Evolutionary conservation across 345 rosid genomes (phyloP).

Genomic region (Sapria himalayana): DNA sequence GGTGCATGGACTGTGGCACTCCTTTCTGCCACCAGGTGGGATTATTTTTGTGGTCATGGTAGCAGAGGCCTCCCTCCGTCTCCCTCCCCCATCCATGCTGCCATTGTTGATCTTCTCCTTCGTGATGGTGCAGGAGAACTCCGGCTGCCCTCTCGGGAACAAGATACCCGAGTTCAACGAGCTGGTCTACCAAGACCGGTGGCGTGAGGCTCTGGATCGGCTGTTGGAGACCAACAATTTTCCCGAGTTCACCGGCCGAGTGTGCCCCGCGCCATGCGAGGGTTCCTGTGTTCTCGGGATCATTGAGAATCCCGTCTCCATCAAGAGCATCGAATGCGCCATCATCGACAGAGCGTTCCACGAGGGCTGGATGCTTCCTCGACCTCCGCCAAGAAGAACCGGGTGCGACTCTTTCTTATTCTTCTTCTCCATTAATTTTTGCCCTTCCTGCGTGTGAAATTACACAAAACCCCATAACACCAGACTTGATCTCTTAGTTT

Average conservation of each 20-base stretch:
- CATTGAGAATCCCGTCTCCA: slow-evolving; percentile 96
- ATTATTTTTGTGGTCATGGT: too few relatives aligned
- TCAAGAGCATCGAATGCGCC: slow-evolving; percentile 74
- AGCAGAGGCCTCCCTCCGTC: too few relatives aligned
- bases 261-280: slow-evolving; percentile 99
- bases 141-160: slow-evolving; percentile 98
- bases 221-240: slow-evolving; percentile 95
- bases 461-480: too few relatives aligned
- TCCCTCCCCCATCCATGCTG: too few relatives aligned
- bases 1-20: slow-evolving; percentile 99
- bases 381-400: slow-evolving; percentile 70
- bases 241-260: slow-evolving; percentile 98
- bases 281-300: slow-evolving; percentile 99
- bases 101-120: background rate
- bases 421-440: background rate
- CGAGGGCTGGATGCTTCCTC: slow-evolving; percentile 97
- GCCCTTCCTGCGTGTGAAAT: too few relatives aligned
- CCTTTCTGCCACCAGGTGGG: slow-evolving; percentile 97
- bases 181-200: slow-evolving; percentile 90
- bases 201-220: slow-evolving; percentile 93
- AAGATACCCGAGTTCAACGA: slow-evolving; percentile 98
- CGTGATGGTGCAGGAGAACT: slow-evolving; percentile 42
- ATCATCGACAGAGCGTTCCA: slow-evolving; percentile 91
- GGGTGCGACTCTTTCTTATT: slow-evolving; percentile 32
- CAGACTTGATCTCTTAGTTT: too few relatives aligned